These are phyloP conservation scores for Phytopythium litorale DNA, from an alignment of 352 stramenopile genomes.

Conservation along the genomic window DNA sequence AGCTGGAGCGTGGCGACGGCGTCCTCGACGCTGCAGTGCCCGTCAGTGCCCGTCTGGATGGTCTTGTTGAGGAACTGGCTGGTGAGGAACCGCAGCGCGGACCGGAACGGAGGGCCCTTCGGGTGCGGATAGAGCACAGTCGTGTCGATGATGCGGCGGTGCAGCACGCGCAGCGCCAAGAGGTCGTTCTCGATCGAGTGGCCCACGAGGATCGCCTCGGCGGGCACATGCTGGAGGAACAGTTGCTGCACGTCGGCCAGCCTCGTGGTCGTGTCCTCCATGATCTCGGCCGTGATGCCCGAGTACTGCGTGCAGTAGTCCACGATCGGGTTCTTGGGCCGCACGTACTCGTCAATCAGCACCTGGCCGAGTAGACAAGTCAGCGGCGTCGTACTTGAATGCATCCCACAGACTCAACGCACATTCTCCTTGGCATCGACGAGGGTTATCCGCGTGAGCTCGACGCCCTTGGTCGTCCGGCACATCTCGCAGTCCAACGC, in stretches of 20 bases:
- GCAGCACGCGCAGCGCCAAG: constrained; percentile 56
- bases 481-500: constrained; percentile 89
- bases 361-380: constrained; percentile 19
- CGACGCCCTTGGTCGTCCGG: constrained; percentile 80
- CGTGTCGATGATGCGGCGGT: constrained; percentile 81
- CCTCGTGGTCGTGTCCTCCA: constrained; percentile 57
- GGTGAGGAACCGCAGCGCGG: constrained; percentile 67
- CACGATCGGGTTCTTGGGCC: constrained; percentile 76
- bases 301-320: constrained; percentile 88
- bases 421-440: constrained; percentile 62
- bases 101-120: constrained; percentile 72
- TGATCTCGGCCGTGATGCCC: constrained; percentile 79
- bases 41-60: constrained; percentile 69
- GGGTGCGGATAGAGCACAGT: constrained; percentile 78
- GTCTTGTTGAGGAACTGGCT: constrained; percentile 64
- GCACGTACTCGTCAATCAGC: constrained; percentile 78
- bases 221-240: constrained; percentile 54
- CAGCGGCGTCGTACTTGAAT: neutral
- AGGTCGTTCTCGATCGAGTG: constrained; percentile 89
- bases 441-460: constrained; percentile 72
- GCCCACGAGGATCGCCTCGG: constrained; percentile 79
- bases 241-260: constrained; percentile 63
- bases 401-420: neutral
- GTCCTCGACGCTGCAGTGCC: constrained; percentile 83
- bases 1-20: constrained; percentile 74